A percentile compares a stretch with the other conserved stretches of the same genome.
Conservation (phyloP, 352 stramenopile genomes). For the Phytopythium sindhum region DNA sequence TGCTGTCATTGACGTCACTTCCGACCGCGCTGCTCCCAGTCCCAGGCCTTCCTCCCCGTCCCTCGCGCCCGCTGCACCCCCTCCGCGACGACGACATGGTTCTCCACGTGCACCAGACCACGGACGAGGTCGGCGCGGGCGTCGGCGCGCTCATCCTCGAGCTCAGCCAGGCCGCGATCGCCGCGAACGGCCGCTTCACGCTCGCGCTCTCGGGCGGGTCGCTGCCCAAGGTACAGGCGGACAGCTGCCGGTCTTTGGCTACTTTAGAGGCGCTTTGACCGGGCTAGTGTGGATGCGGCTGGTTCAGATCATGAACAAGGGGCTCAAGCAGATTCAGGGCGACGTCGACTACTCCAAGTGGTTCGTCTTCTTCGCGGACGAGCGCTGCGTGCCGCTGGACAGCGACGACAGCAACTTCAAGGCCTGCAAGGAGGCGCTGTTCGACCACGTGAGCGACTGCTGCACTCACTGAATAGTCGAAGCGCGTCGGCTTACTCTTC, state of each 20-base stretch:
- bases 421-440: constrained; percentile 88
- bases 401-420: constrained; percentile 96
- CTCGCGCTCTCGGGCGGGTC: constrained; percentile 87
- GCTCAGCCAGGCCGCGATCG: constrained; percentile 63
- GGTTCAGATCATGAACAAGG: constrained; percentile 76
- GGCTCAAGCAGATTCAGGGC: constrained; percentile 65
- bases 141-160: constrained; percentile 67
- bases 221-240: constrained; percentile 56
- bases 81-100: constrained; percentile 26
- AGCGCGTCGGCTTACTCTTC: background rate
- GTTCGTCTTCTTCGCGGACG: constrained; percentile 98
- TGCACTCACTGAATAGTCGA: background rate
- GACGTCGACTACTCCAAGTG: constrained; percentile 94
- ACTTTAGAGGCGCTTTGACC: background rate
- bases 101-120: constrained; percentile 45
- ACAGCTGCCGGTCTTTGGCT: background rate
- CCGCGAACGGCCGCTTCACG: constrained; percentile 59
- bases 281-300: background rate
- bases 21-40: background rate
- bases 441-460: constrained; percentile 59
- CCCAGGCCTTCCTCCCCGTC: background rate
- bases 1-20: background rate
- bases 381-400: constrained; percentile 93
- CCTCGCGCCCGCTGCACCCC: background rate
- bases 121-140: constrained; percentile 55